Percentiles rank a stretch among this genome's conserved stretches.
Evolutionary conservation across 441 rosid genomes (phyloP).

Genomic region (Euphorbia corollata): DNA sequence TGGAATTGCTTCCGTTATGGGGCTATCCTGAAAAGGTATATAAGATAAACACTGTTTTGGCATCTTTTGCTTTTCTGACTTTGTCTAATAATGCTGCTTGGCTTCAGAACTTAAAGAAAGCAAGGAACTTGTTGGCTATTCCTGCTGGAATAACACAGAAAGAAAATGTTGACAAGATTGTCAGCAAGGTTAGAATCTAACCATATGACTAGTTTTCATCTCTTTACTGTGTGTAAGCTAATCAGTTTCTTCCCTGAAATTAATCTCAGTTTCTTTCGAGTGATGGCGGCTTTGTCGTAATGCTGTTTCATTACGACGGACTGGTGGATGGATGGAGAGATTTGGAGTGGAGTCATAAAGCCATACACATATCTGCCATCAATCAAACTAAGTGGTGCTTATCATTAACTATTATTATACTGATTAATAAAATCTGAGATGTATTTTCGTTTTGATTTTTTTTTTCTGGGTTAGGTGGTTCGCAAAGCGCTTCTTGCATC

Average conservation of each 20-base stretch:
- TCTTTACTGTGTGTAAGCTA: not conserved
- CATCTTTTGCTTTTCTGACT: not conserved
- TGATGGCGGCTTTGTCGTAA: slow-evolving; percentile 47
- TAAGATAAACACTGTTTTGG: not conserved
- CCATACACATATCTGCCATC: slow-evolving; percentile 56
- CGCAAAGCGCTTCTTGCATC: slow-evolving; percentile 68
- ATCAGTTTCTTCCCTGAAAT: slow-evolving; percentile 8
- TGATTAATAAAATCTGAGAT: not conserved
- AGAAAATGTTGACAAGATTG: slow-evolving; percentile 51
- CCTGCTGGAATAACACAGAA: slow-evolving; percentile 78
- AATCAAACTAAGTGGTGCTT: slow-evolving; percentile 81
- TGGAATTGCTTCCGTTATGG: slow-evolving; percentile 65
- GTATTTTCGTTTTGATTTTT: not conserved
- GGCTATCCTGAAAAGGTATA: slow-evolving; percentile 42
- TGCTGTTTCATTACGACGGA: slow-evolving; percentile 83
- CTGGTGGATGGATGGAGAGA: slow-evolving; percentile 65
- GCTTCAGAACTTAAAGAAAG: slow-evolving; percentile 33
- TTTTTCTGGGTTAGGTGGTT: slow-evolving; percentile 56
- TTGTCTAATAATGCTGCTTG: not conserved
- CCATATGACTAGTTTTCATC: not conserved
- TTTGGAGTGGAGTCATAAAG: slow-evolving; percentile 63
- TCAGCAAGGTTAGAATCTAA: slow-evolving; percentile 47
- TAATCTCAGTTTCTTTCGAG: slow-evolving; percentile 51
- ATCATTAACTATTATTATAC: not conserved
- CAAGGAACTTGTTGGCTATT: slow-evolving; percentile 54